Percentiles rank a stretch among this genome's conserved stretches.
Conservation (phyloP, 345 rosid species). For the Aquilaria sinensis region DNA sequence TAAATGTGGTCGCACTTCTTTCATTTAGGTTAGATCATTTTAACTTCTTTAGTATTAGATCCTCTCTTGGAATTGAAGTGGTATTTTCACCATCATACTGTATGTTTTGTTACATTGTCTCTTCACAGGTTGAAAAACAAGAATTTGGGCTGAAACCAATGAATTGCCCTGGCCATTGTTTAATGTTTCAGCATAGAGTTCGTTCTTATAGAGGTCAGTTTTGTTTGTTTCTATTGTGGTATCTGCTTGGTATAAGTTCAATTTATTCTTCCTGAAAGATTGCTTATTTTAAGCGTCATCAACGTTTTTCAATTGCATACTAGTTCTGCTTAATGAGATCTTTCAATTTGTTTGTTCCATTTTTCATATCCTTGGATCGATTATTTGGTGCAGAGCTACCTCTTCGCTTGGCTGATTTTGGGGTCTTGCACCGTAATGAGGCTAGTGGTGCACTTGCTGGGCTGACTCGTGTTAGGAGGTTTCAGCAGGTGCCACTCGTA, state of each 20-base stretch:
- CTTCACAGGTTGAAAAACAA: conserved; percentile 77
- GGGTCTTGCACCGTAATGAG: conserved; percentile 93
- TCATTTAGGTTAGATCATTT: no score
- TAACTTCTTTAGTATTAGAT: no score
- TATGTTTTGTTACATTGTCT: conserved; percentile 5
- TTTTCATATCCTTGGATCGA: conserved; percentile 2
- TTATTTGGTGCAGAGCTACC: conserved; percentile 65
- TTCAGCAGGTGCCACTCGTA: conserved; percentile 72
- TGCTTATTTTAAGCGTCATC: conserved; percentile 6
- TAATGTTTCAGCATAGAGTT: conserved; percentile 86
- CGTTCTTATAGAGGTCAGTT: conserved; percentile 81
- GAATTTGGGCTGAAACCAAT: conserved; percentile 97
- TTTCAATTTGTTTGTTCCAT: not conserved
- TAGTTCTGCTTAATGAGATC: not conserved
- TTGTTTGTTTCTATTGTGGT: not conserved
- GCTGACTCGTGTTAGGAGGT: conserved; percentile 91
- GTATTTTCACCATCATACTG: not conserved
- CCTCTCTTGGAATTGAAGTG: no score
- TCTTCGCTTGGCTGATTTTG: conserved; percentile 91
- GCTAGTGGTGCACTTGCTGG: conserved; percentile 98
- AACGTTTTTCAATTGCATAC: no score
- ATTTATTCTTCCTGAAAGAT: not conserved
- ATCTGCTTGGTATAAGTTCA: not conserved
- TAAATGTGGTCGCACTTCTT: no score
- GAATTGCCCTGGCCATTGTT: conserved; percentile 98